Evolutionary conservation across 768 basidiomycete species (phyloP).

Genomic region (Lactifluus hygrophoroides): DNA sequence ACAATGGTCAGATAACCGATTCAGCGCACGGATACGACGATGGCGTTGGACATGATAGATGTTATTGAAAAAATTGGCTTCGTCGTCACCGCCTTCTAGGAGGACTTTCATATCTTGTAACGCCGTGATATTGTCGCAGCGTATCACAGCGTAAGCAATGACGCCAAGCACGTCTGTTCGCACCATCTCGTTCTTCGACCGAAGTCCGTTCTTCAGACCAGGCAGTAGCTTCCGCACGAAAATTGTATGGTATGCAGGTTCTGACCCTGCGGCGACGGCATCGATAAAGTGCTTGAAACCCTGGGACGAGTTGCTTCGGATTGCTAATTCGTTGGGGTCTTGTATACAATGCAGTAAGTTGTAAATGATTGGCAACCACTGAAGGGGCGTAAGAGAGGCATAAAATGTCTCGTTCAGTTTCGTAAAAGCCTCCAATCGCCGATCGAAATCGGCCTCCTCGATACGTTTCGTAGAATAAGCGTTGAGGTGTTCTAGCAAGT

Average conservation of each 20-base stretch:
- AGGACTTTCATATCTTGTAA: constrained; percentile 77
- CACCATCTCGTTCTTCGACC: constrained; percentile 79
- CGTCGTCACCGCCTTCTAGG: constrained; percentile 81
- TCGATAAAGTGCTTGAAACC: constrained; percentile 75
- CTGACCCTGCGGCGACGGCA: constrained; percentile 35
- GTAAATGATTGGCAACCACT: constrained; percentile 77
- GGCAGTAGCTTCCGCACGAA: constrained; percentile 66
- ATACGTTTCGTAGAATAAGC: constrained; percentile 75
- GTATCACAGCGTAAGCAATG: constrained; percentile 62
- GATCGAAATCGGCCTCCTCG: constrained; percentile 91
- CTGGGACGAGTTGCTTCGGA: constrained; percentile 73
- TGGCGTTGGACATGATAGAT: constrained; percentile 90
- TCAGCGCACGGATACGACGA: constrained; percentile 76
- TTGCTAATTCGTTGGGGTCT: constrained; percentile 79
- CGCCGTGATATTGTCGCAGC: constrained; percentile 46
- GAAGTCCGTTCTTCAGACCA: constrained; percentile 69
- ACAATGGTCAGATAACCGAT: constrained; percentile 73
- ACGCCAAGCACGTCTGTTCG: constrained; percentile 76
- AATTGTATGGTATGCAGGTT: constrained; percentile 39
- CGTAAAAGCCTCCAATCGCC: constrained; percentile 68
- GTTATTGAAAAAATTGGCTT: constrained; percentile 96
- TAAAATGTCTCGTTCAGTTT: constrained; percentile 62
- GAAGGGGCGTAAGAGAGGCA: constrained; percentile 35
- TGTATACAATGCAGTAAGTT: constrained; percentile 82
- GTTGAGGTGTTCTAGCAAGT: constrained; percentile 63